Evolutionary conservation across 2,329 filamentous ascomycete genomes (phyloP), one percentile per base, ranked within the genome.

Genomic region (Cordyceps farinosa): DNA sequence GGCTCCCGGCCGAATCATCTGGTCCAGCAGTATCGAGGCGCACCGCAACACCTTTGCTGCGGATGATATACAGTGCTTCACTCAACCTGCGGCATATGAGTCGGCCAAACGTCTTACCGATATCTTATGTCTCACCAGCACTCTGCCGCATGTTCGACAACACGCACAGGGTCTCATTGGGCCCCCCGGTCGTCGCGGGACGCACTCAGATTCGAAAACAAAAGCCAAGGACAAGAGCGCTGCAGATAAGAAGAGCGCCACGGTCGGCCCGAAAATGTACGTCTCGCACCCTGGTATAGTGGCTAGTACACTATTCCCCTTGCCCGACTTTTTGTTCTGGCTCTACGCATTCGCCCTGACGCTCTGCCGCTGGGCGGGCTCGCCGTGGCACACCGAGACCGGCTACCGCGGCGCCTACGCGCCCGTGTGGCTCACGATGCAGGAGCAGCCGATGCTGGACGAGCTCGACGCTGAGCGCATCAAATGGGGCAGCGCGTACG

Each of bases 61-160:
- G 7, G 79, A 86, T 54, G 95, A 99, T 76, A 80, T 97, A 32
- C 93, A 98, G 75, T 89, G 86, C 51, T 75, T 96, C 56, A 75
- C 76, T 17, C 84, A 84, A 1, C 69, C 73, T 1, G 80, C 79
- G 2, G 85, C 93, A 1, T 99, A 99, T 78, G 93, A 98, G 76
- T 88, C 87, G 65, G 88, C 87, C 63, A 98, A 99, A 78, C 87
- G 92, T 29, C 79, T 98, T 27, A 96, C 91, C 1, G 95, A 99
- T 73, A 70, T 96, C 17, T 79, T 98, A 65, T 83, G 85, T n/a
- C 79, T 98, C 30, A 93, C 91, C 0, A 84, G 85, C 11, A 80
- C 85, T 29, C 80, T 94, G 1, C 87, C 91, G 1, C 82, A 86
- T 15, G 84, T 87, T 1, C 76, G 79, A 3, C 80, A 84, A 0